phyloP scores from a whole-genome alignment of 2,329 filamentous ascomycete species.

The Cordyceps militaris region DNA sequence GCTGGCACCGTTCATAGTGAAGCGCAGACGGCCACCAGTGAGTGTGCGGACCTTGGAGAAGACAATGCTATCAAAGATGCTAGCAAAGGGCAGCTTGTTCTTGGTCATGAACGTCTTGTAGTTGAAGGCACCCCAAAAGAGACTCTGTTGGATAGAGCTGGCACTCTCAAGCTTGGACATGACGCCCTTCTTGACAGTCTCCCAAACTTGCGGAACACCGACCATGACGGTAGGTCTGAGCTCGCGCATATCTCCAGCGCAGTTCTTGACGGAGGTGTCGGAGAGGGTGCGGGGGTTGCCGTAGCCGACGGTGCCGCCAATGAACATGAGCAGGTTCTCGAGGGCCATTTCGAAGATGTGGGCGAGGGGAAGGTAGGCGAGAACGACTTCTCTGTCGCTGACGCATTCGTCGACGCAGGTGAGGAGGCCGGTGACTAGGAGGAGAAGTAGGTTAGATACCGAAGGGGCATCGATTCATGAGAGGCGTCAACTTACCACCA shows the following conservation, averaged over 20 bases:
- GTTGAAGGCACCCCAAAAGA: conserved; percentile 66
- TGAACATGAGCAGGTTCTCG: conserved; percentile 82
- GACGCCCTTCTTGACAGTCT: conserved; percentile 94
- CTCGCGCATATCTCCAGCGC: conserved; percentile 87
- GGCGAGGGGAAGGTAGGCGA: conserved; percentile 88
- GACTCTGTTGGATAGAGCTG: conserved; percentile 60
- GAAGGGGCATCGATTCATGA: not conserved
- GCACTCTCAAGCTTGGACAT: conserved; percentile 67
- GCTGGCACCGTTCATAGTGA: conserved; percentile 91
- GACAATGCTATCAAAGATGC: conserved; percentile 70
- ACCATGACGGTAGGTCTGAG: conserved; percentile 84
- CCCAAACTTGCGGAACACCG: conserved; percentile 94
- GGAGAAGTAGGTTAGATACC: conserved; percentile 12
- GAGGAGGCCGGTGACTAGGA: conserved; percentile 66
- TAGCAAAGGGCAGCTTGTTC: conserved; percentile 57
- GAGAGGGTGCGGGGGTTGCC: conserved; percentile 85
- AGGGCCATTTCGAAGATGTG: conserved; percentile 97
- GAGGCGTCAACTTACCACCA: conserved; percentile 42
- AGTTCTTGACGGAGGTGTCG: conserved; percentile 80
- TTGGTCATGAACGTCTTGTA: conserved; percentile 53
- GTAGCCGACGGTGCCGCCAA: conserved; percentile 89
- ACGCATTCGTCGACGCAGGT: conserved; percentile 72
- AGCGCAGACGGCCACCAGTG: conserved; percentile 80
- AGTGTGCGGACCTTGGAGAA: conserved; percentile 89
- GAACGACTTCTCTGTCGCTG: conserved; percentile 67